phyloP scores from a whole-genome alignment of 139 green algal genomes.

The Haematococcus sp. region DNA sequence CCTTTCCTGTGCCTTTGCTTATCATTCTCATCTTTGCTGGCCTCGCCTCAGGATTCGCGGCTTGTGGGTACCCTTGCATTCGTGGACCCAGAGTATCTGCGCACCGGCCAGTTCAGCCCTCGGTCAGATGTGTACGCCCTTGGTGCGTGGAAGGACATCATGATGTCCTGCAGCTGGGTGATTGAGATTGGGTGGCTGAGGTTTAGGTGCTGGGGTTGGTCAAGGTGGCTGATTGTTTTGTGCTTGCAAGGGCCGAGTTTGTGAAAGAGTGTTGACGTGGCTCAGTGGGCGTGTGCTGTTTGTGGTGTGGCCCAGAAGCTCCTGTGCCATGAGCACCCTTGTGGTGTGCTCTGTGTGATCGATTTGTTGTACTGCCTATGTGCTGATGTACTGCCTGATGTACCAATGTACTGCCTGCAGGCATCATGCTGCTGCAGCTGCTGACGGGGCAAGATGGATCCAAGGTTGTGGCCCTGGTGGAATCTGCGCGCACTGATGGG shows the following conservation, averaged over 20 bases:
- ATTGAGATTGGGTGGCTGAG: neutral
- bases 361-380: too few species aligned
- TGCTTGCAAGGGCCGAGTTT: neutral
- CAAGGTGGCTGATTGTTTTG: neutral
- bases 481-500: constrained; percentile 18
- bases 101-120: constrained; percentile 40
- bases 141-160: constrained; percentile 23
- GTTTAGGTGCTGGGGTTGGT: neutral
- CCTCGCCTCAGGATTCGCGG: constrained; percentile 34
- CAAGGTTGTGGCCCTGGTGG: constrained; percentile 24
- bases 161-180: constrained; percentile 25
- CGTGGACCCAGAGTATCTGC: constrained; percentile 65
- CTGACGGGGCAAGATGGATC: constrained; percentile 22
- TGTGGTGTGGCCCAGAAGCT: neutral
- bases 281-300: neutral
- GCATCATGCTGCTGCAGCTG: constrained; percentile 44
- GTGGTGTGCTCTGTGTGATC: too few species aligned
- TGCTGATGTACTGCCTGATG: neutral
- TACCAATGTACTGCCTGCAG: constrained; percentile 5
- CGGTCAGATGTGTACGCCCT: constrained; percentile 55
- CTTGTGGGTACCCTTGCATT: constrained; percentile 55
- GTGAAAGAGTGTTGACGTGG: neutral
- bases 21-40: too few species aligned
- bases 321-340: neutral
- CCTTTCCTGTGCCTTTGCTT: too few species aligned